Base-by-base conservation (phyloP, 768 basidiomycete species). In the Paxillus involutus region DNA sequence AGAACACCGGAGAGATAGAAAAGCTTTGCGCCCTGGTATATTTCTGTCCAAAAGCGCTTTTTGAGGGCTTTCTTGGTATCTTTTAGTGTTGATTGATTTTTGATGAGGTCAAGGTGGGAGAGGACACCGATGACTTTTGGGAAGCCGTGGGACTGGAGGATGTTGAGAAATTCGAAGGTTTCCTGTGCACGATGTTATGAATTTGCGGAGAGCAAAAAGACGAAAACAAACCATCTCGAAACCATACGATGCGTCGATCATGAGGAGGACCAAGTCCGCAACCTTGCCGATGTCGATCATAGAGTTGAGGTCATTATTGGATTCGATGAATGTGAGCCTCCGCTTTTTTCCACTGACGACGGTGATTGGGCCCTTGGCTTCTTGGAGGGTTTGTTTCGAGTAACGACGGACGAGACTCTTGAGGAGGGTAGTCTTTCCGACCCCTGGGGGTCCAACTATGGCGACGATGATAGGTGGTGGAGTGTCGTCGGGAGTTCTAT, bases 21-120 rank as follows among this genome's bases (percentile, higher is more conserved):
- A 8, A 99, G 84, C 70, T 99, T 99, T 30, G 97, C 96, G 47
- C 97, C 97, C 63, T 94, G 91, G 70, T 98, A 98, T 12, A 99
- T 98, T 72, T 99, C 97, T 0, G 95, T 93, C 97, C 97, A 99
- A 76, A 99, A 99, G 10, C 97, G 91, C 67, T 93, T 97, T 73
- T 99, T 99, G 37, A 99, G 82, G 0, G 86, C 75, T 65, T 97
- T 97, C 76, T 98, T 99, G 49, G 93, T 94, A 47, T 84, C 83
- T 53, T 88, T 89, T 39, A 98, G 84, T 4, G 86, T 86, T 0
- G 89, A 79, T 6, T 88, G 81, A 67, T 94, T 95, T 78, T 97
- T 97, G 61, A 99, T 90, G 59, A 99, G 87, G 72, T 98, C 97
- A 40, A 98, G 85, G 71, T 99, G 97, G 44, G 94, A 89, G 44